These are phyloP conservation scores for Tilletia horrida DNA, from an alignment of 1,284 basidiomycete genomes.

Conservation along the genomic window DNA sequence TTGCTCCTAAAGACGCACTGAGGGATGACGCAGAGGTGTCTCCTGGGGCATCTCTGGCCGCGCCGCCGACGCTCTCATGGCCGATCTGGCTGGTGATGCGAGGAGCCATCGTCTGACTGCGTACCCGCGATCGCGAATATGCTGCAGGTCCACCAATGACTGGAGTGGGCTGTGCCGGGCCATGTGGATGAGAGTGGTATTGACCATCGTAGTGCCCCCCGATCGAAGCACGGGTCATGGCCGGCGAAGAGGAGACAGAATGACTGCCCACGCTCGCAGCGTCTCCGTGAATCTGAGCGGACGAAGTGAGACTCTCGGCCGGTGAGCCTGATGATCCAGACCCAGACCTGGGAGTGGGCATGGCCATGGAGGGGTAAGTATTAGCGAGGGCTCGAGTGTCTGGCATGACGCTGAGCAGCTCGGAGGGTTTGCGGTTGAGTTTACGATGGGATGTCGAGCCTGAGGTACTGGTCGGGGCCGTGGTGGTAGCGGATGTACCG, in stretches of 20 bases:
- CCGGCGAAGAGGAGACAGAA: neutral
- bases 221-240: neutral
- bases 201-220: neutral
- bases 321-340: neutral
- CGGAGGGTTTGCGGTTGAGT: slow-evolving; percentile 20
- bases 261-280: neutral
- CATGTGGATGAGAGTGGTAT: too few relatives aligned
- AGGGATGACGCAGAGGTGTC: neutral
- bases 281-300: neutral
- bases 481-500: neutral
- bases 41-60: neutral
- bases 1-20: neutral
- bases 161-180: neutral
- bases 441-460: neutral
- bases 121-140: slow-evolving; percentile 5
- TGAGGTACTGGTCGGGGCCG: neutral
- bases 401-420: slow-evolving; percentile 23
- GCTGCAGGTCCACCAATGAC: slow-evolving; percentile 4
- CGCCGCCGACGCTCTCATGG: neutral
- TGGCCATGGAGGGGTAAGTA: slow-evolving; percentile 25
- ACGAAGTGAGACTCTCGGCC: neutral
- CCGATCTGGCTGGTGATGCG: neutral
- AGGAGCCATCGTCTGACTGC: slow-evolving; percentile 16
- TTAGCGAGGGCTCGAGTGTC: slow-evolving; percentile 28
- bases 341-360: slow-evolving; percentile 13